Evolutionary conservation across 2,329 filamentous ascomycete species (phyloP).

Genomic region (Cladophialophora yegresii): DNA sequence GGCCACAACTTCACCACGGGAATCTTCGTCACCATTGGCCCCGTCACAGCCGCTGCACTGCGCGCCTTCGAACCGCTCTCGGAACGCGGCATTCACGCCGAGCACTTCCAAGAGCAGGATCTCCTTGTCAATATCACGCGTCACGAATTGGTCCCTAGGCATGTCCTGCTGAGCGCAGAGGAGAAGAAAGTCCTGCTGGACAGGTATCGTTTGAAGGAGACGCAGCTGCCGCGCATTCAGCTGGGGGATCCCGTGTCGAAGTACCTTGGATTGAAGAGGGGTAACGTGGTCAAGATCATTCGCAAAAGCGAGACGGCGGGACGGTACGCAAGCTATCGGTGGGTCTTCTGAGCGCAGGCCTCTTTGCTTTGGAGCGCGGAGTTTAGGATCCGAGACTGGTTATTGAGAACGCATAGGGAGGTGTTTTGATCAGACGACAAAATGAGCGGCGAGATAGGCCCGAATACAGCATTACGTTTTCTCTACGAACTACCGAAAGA

Average conservation of each 20-base stretch:
- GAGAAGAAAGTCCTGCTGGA: constrained; percentile 85
- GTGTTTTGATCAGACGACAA: constrained; percentile 1
- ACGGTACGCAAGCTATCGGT: constrained; percentile 91
- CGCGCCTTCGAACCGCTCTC: constrained; percentile 68
- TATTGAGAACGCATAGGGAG: constrained; percentile 2
- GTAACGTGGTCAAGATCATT: constrained; percentile 98
- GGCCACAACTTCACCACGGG: constrained; percentile 83
- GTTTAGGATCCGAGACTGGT: background rate
- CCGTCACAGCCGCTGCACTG: constrained; percentile 82
- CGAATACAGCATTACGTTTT: background rate
- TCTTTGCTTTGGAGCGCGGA: constrained; percentile 12
- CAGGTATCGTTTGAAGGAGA: constrained; percentile 95
- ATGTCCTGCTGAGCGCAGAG: constrained; percentile 83
- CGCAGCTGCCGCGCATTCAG: constrained; percentile 89
- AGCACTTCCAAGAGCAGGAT: constrained; percentile 95
- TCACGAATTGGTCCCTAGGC: constrained; percentile 93
- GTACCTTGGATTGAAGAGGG: constrained; percentile 85
- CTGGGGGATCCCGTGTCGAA: constrained; percentile 88
- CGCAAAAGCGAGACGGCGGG: constrained; percentile 92
- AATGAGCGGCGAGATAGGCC: background rate
- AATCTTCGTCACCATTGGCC: constrained; percentile 81
- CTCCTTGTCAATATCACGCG: constrained; percentile 96
- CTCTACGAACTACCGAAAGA: background rate
- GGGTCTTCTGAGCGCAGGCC: constrained; percentile 51
- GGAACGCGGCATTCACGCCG: constrained; percentile 65